Conservation (phyloP, 176 grass and related monocot genomes). For the Hordeum marinum region DNA sequence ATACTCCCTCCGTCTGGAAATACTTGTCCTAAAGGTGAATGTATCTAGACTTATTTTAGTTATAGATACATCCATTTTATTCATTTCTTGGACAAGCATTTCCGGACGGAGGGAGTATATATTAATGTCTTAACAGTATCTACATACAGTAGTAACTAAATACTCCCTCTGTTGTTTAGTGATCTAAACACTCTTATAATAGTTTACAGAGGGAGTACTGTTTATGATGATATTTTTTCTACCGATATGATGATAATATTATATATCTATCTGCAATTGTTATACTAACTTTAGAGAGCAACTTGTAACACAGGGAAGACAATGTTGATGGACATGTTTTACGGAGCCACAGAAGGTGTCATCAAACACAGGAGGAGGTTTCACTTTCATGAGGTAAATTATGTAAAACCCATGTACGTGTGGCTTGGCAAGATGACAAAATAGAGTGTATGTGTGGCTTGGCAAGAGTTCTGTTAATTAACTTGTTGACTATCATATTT, state of each 20-base stretch:
- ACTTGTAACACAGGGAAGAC: slow-evolving; percentile 63
- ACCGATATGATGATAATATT: neutral
- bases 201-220: no score
- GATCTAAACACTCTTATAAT: no score
- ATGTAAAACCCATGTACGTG: neutral
- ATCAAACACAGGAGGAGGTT: slow-evolving; percentile 84
- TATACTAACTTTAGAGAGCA: slow-evolving; percentile 7
- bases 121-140: neutral
- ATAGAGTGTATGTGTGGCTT: neutral
- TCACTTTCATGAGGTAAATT: slow-evolving; percentile 96
- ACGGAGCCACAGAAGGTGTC: slow-evolving; percentile 73
- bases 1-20: no score
- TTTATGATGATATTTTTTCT: neutral
- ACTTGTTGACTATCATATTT: neutral
- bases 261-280: neutral
- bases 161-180: no score
- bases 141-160: neutral
- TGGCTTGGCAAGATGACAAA: neutral
- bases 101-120: no score
- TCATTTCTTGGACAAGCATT: no score
- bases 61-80: no score
- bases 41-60: no score
- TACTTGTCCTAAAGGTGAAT: no score
- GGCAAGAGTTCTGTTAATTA: slow-evolving; percentile 6
- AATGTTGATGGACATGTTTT: slow-evolving; percentile 99